Evolutionary conservation across 768 basidiomycete genomes (phyloP).

Genomic region (Coprinopsis strossmayeri): DNA sequence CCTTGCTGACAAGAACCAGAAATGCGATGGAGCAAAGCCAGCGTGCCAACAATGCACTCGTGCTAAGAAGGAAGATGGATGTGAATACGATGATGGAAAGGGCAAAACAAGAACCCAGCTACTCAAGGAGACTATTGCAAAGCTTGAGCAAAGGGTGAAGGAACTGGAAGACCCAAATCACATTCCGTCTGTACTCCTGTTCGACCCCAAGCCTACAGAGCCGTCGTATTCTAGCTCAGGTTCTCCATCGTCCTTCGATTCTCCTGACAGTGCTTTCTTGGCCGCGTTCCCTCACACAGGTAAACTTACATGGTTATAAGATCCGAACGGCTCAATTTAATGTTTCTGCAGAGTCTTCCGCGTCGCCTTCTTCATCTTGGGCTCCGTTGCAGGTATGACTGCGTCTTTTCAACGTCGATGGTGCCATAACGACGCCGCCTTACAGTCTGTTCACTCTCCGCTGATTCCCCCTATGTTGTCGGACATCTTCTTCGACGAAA

Average conservation of each 20-base stretch:
- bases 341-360: conserved; percentile 30
- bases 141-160: conserved; percentile 63
- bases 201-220: conserved; percentile 48
- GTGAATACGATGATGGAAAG: conserved; percentile 82
- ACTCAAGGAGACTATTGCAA: conserved; percentile 69
- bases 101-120: conserved; percentile 78
- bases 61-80: conserved; percentile 68
- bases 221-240: conserved; percentile 43
- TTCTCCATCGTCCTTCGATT: conserved; percentile 45
- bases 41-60: conserved; percentile 73
- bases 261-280: conserved; percentile 44
- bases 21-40: conserved; percentile 74
- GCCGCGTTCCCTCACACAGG: conserved; percentile 50
- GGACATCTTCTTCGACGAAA: conserved; percentile 46
- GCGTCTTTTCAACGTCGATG: conserved; percentile 6
- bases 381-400: conserved; percentile 28
- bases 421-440: not conserved
- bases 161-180: conserved; percentile 68
- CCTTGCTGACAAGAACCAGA: conserved; percentile 32
- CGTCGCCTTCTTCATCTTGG: conserved; percentile 51
- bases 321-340: not conserved
- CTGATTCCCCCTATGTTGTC: conserved; percentile 43
- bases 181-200: conserved; percentile 59
- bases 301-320: conserved; percentile 24
- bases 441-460: conserved; percentile 39